Base-by-base conservation (phyloP, 179 eudicot genomes). In the Spinacia oleracea region DNA sequence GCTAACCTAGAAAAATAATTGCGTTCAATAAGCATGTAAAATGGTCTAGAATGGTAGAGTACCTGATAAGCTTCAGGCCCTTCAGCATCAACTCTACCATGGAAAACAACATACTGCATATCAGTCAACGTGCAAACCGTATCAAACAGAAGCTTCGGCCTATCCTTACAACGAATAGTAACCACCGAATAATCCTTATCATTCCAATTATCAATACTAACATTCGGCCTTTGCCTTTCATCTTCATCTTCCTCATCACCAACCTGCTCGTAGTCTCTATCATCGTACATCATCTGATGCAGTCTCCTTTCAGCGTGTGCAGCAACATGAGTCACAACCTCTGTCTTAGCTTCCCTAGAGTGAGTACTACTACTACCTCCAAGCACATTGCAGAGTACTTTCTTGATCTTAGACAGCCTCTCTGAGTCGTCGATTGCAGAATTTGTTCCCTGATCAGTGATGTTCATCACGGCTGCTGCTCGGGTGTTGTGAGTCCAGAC, bases 401-500 rank as follows among this genome's bases (percentile, higher is more conserved):
- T 83, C 87, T 90, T 89, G 70, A 94, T 88, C 78, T 81, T 74
- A 2, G 86, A 68, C 6, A 94, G 86, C 85, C 87, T 88, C 32
- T 93, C 92, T 0, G 86, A 84, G 65, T 93, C 96, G 0, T 78
- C 68, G n/a, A 94, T 83, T 2, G 98, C 84, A 31, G 73, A 80
- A 15, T 94, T 88, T 0, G 91, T 88, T 59, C 81, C 85, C 20
- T 90, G 94, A 65, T 93, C 97, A 1, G 97, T 94, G 34, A 94
- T 92, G 74, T 93, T 96, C 88, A 94, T 87, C 80, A 94, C 90
- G 8, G 97, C 88, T 32, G 98, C 98, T 23, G 97, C 98, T 11
- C 94, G 85, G 16, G 93, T 90, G 82, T 93, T 94, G 84, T 94
- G 98, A 40, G 98, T 94, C 98, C 98, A 94, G 29, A 94, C 93